Evolutionary conservation across 2,329 filamentous ascomycete genomes (phyloP), one percentile per base, ranked within the genome.

Genomic region (Aspergillus costaricaensis): DNA sequence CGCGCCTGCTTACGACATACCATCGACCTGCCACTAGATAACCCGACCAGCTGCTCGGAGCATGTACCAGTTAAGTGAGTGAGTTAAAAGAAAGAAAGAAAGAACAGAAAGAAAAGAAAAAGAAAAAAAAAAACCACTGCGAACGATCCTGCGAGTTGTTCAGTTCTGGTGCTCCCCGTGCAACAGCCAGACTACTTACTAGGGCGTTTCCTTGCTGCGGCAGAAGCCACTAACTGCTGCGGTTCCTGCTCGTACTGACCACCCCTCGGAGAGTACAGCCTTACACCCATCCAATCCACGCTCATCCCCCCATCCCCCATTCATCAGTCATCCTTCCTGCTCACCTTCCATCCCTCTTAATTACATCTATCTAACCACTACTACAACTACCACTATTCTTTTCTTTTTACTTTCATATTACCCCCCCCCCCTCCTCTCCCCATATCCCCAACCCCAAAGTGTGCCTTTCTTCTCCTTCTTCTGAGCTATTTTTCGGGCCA

Each of bases 271-370:
- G 27, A 15, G 47, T 50, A 50, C 50, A 53, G 50, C 50, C 50
- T 53, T 30, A 36, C 50, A 19, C 32, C 32, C 59, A 25, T 27
- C 49, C 39, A n/a, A 43, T 39, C 47, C 50, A 32, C 32, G 41
- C 54, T 41, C 52, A 49, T 52, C 23, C 43, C 43, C 50, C 27
- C 27, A 12, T 12, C 9, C 27, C 10, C 27, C 10, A 30, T 30
- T 5, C 55, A 38, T 59, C 51, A 44, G 39, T 53, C 51, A 48
- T 19, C n/a, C 48, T 56, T 56, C 49, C 49, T 57, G 21, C 58
- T 58, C 38, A 15, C 36, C 53, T 41, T 12, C 5, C 30, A 30
- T 25, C 15, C 23, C 38, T 48, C 55, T 52, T 36, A 36, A 36
- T 36, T 36, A 27, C 10, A 36, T 36, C 32, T 36, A 19, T 21